phyloP scores from a whole-genome alignment of 1,284 basidiomycete genomes.

The Amylostereum areolatum region DNA sequence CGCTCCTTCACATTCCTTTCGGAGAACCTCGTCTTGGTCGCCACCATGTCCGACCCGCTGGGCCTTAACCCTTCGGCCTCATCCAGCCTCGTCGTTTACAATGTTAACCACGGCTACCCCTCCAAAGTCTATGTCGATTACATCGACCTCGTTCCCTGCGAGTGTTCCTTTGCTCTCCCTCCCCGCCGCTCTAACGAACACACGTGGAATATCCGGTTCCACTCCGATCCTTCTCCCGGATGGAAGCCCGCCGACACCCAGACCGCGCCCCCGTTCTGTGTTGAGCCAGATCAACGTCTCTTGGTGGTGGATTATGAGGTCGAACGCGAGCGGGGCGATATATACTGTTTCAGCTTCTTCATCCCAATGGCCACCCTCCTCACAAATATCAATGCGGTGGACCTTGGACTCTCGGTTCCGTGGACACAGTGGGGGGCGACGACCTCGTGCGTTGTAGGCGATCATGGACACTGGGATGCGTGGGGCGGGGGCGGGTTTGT shows the following conservation, averaged over 20 bases:
- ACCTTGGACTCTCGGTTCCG: not conserved
- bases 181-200: not conserved
- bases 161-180: not conserved
- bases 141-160: not conserved
- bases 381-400: not conserved
- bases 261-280: not conserved
- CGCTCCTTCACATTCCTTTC: not conserved
- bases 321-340: not conserved
- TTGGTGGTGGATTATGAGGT: not conserved
- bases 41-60: not conserved
- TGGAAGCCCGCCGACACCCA: not conserved
- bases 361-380: not conserved
- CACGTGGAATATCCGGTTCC: not conserved
- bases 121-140: not conserved
- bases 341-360: not conserved
- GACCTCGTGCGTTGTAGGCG: not conserved
- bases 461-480: not conserved
- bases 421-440: not conserved
- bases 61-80: not conserved
- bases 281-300: not conserved
- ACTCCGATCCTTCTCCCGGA: not conserved
- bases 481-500: not conserved
- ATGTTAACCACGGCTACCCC: not conserved
- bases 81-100: not conserved
- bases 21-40: not conserved